These are phyloP conservation scores for Phaeophleospora eucalypticola DNA, from an alignment of 2,329 filamentous ascomycete genomes.

Conservation along the genomic window DNA sequence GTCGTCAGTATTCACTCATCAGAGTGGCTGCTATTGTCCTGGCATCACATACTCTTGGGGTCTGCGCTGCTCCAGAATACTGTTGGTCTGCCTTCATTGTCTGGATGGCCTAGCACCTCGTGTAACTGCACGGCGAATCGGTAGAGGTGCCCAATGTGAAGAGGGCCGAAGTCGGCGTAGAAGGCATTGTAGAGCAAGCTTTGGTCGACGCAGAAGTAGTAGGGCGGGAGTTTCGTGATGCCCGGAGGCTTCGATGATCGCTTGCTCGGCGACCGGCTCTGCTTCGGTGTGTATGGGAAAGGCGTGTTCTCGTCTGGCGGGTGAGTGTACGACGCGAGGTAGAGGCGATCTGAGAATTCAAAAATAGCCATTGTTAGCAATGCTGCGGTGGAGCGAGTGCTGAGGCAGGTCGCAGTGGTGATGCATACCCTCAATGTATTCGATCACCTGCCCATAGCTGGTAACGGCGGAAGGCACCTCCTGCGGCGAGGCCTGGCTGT, in stretches of 20 bases:
- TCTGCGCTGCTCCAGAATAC: slow-evolving; percentile 96
- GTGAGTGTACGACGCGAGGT: slow-evolving; percentile 86
- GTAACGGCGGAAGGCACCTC: slow-evolving; percentile 32
- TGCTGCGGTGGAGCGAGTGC: slow-evolving; percentile 6
- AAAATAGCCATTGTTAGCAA: slow-evolving; percentile 28
- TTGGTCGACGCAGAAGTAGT: slow-evolving; percentile 87
- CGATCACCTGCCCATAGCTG: slow-evolving; percentile 83
- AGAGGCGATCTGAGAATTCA: slow-evolving; percentile 72
- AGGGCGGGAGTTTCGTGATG: slow-evolving; percentile 54
- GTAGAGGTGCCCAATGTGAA: slow-evolving; percentile 96
- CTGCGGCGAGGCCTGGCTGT: slow-evolving; percentile 16
- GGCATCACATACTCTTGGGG: slow-evolving; percentile 67
- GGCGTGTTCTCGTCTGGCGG: slow-evolving; percentile 75
- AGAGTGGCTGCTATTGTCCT: not conserved
- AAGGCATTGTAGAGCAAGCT: slow-evolving; percentile 95
- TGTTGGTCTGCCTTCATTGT: slow-evolving; percentile 83
- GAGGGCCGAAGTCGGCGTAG: slow-evolving; percentile 94
- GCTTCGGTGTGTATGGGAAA: slow-evolving; percentile 71
- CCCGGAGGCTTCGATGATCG: slow-evolving; percentile 61
- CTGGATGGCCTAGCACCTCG: slow-evolving; percentile 85
- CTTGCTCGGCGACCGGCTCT: slow-evolving; percentile 68
- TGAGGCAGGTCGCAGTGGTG: slow-evolving; percentile 9
- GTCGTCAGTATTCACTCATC: slow-evolving; percentile 16
- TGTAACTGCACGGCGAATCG: slow-evolving; percentile 94
- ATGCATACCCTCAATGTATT: slow-evolving; percentile 84